Base-by-base conservation (phyloP, 345 rosid species). In the Populus simonii region DNA sequence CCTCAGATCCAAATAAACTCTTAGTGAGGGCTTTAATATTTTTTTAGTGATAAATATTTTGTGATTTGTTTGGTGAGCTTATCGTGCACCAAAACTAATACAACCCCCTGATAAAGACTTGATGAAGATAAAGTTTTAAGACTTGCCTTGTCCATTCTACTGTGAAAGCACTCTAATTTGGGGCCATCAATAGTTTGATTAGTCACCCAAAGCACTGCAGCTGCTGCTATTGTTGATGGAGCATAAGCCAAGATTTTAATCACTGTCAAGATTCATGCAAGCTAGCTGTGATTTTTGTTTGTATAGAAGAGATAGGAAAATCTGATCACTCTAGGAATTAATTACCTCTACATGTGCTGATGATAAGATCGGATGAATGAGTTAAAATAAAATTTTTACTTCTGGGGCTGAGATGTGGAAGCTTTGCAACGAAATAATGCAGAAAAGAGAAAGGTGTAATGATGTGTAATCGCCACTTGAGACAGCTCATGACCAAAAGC, bases 181-280 rank as follows among this genome's bases (percentile, higher is more conserved):
- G 53, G 76, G 39, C 79, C 79, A 66, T 80, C 80, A 31, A 55
- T 66, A 16, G 29, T 53, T 74, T 68, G 53, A 70, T 82, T 29
- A 4, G 84, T 74, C 43, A 70, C 77, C 78, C 80, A 82, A 11
- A 84, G 65, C 49, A 77, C 77, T 61, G 66, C 81, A 0, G 85
- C 80, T 27, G 89, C 85, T 29, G 87, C 87, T 70, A 82, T 63
- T 66, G 85, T 65, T 3, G 87, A 84, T 29, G 87, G 85, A 59
- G 76, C 38, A 61, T 66, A 80, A 35, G 74, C 87, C 87, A 84
- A 75, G 49, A 84, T 84, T 49, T 81, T 81, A 27, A 73, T 75
- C 75, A 67, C 87, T 84, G 85, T 43, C 59, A 47, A 53, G 33
- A 59, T 38, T 39, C 66, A 10, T 11, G 38, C 36, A n/a, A 8